Base-by-base conservation (phyloP, 495 filamentous ascomycete species). In the Xanthoparmelia taractica region DNA sequence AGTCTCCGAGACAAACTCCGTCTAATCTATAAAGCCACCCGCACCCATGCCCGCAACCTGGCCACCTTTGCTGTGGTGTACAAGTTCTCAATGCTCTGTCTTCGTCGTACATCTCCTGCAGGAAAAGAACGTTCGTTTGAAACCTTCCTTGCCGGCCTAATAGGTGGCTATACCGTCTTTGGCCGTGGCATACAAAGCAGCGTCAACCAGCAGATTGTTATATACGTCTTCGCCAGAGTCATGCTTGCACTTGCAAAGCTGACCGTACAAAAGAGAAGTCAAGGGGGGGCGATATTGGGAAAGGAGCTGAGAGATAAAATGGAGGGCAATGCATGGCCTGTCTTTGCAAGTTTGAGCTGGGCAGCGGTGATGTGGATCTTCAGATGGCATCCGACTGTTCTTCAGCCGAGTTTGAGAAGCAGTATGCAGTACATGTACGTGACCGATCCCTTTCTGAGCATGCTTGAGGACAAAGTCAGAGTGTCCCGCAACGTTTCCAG, bases 371-470 rank as follows among this genome's bases (percentile, higher is more conserved):
- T 99, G 94, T 94, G 92, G 75, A 74, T 97, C 45, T 99, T 96
- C 79, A 82, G 88, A 64, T 91, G 88, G 85, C 84, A 97, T 77
- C 89, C 92, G 13, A 90, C 94, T 64, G 90, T 86, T 33, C 78
- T 99, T 70, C 93, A 95, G 77, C 82, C 84, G 56, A 96, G 92
- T 74, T 76, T 99, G 77, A 82, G 91, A 73, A 92, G 87, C 75
- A 97, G 93, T 77, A 99, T 99, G 94, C 87, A 85, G 64, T 99
- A 97, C 74, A 96, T 99, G 83, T 97, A 90, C 73, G 85, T 82
- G 63, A 72, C 58, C n/a, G 25, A 17, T 36, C 62, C n/a, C 23
- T 48, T 4, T 13, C 48, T 48, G 50, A 41, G 13, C 31, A 11
- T 18, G 20, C 25, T 11, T 34, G 13, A 31, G 47, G 0, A 17